phyloP scores from a whole-genome alignment of 1,284 basidiomycete species.

The Irpex sp. region DNA sequence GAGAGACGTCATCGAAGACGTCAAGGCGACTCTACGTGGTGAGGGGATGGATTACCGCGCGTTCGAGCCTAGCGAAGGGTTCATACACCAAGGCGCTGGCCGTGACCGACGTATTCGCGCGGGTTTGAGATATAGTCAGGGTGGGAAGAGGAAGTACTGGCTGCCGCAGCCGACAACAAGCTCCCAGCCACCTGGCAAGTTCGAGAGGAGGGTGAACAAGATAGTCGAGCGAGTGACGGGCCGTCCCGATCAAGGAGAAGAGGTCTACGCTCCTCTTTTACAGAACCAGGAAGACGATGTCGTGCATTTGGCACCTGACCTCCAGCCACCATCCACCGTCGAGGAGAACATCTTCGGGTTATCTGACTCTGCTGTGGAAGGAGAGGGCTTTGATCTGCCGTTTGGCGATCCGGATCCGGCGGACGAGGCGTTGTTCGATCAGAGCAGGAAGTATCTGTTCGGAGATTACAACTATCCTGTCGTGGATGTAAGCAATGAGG shows the following conservation, averaged over 20 bases:
- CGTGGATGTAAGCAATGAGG: conserved; percentile 81
- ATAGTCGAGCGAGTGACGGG: conserved; percentile 42
- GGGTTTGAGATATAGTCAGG: conserved; percentile 86
- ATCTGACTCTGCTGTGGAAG: conserved; percentile 40
- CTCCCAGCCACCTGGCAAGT: conserved; percentile 34
- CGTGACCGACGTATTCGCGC: conserved; percentile 83
- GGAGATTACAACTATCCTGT: conserved; percentile 93
- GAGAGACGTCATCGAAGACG: conserved; percentile 87
- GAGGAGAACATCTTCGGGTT: conserved; percentile 29
- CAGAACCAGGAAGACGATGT: conserved; percentile 61
- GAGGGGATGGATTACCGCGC: conserved; percentile 93
- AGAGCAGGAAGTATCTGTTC: conserved; percentile 75
- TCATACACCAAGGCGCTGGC: conserved; percentile 84
- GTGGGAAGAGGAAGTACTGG: conserved; percentile 91
- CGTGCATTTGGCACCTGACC: conserved; percentile 61
- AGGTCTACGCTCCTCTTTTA: conserved; percentile 77
- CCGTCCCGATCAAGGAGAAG: conserved; percentile 44
- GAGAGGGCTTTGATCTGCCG: conserved; percentile 55
- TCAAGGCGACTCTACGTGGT: conserved; percentile 79
- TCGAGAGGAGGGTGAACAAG: conserved; percentile 39
- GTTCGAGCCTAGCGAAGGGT: conserved; percentile 93
- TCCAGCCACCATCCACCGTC: conserved; percentile 38
- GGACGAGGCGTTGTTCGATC: conserved; percentile 70
- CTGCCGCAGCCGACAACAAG: conserved; percentile 64
- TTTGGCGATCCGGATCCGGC: conserved; percentile 60